Base-by-base conservation (phyloP, 768 basidiomycete species). In the Lactarius sp. region DNA sequence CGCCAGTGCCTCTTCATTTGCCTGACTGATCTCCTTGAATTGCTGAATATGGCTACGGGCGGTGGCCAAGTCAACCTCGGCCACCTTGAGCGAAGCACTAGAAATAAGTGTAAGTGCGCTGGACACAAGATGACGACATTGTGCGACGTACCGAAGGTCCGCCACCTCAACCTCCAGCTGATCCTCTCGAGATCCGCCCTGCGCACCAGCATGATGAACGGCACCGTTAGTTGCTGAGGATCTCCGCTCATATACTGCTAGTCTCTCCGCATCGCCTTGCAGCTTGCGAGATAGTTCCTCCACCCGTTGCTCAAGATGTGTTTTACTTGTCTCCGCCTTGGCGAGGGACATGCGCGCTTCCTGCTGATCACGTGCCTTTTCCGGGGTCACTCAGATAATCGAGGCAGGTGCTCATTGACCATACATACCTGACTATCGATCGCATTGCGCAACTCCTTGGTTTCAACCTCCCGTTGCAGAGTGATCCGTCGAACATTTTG, bases 101-200 rank as follows among this genome's bases (percentile, higher is more conserved):
- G 14, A 37, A 46, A 2, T 37, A 42, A 14, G 16, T 46, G 34
- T 52, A 18, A 42, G 42, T 39, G 14, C 10, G 2, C n/a, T 33
- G 27, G 6, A 52, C 49, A 46, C 65, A 8, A 67, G 1, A 33
- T 0, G 31, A 14, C 37, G 2, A n/a, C 13, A 4, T 51, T 10
- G 12, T 50, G 13, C 10, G 41, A 74, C 79, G 34, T 61, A 92
- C 90, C 92, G 80, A 20, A 94, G 80, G 59, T 94, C 92, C 4
- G 92, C 93, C 20, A 94, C 88, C 70, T 94, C 90, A 16, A 83
- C 78, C 73, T 93, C 86, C 9, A 94, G 80, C 69, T 91, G 89
- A 69, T 92, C 87, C 71, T 94, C 93, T 10, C 80, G 81, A 65
- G 79, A 80, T 65, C 85, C 63, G 66, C 81, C 80, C 58, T 80